phyloP scores from a whole-genome alignment of 352 stramenopile genomes.

The Globisporangium splendens region DNA sequence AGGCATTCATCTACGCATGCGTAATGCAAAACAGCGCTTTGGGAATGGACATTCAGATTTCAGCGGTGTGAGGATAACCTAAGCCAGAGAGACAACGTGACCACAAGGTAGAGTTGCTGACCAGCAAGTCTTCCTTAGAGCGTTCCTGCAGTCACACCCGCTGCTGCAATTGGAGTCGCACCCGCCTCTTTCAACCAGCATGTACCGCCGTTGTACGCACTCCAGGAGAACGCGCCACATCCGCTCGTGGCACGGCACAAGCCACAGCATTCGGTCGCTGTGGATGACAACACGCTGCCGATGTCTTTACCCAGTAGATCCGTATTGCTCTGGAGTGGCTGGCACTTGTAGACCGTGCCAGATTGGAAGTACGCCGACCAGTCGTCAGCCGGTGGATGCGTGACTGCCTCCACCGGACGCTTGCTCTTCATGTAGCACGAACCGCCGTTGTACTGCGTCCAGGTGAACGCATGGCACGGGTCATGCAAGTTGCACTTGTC shows the following conservation, averaged over 20 bases:
- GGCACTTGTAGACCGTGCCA: constrained; percentile 8
- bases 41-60: no score
- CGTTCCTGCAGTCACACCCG: neutral
- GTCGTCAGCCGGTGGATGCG: no score
- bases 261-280: constrained; percentile 4
- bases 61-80: no score
- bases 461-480: no score
- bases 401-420: no score
- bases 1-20: no score
- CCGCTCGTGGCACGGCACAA: constrained; percentile 7
- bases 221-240: constrained; percentile 27
- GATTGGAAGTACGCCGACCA: neutral
- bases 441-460: no score
- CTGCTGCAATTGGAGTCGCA: neutral
- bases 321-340: constrained; percentile 4
- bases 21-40: no score
- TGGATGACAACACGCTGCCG: neutral
- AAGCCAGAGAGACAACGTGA: no score
- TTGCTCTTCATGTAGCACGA: no score
- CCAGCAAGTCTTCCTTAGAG: neutral
- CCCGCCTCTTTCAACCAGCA: constrained; percentile 19
- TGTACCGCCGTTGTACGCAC: constrained; percentile 18
- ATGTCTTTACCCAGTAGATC: constrained; percentile 8
- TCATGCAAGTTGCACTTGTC: no score
- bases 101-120: neutral